Conservation (phyloP, 2,329 filamentous ascomycete genomes). For the Claviceps arundinis region DNA sequence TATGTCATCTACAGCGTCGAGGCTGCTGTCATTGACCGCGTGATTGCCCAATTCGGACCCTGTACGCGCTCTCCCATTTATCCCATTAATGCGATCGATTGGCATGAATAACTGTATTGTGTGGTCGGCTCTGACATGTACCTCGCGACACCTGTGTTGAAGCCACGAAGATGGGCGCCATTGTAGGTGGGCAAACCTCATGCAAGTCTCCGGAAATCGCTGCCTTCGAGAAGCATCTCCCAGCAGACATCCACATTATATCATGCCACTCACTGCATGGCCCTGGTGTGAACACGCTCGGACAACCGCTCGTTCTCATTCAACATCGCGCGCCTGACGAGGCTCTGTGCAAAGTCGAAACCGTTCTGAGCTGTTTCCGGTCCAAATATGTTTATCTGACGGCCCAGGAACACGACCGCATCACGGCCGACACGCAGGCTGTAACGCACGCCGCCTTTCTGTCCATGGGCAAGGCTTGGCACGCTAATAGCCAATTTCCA, state of each 20-base stretch:
- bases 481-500: slow-evolving; percentile 86
- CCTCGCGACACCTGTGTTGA: slow-evolving; percentile 4
- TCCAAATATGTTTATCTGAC: slow-evolving; percentile 82
- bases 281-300: slow-evolving; percentile 73
- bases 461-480: slow-evolving; percentile 96
- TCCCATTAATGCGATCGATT: neutral
- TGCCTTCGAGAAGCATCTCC: slow-evolving; percentile 82
- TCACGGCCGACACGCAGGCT: slow-evolving; percentile 95
- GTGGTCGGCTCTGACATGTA: slow-evolving; percentile 3
- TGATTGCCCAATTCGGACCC: slow-evolving; percentile 81
- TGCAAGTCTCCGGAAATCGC: slow-evolving; percentile 95
- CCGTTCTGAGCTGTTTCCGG: slow-evolving; percentile 67
- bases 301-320: slow-evolving; percentile 87
- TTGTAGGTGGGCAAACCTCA: slow-evolving; percentile 94
- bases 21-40: slow-evolving; percentile 74
- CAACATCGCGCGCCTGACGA: slow-evolving; percentile 74
- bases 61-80: slow-evolving; percentile 42
- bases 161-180: slow-evolving; percentile 91
- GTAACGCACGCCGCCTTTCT: slow-evolving; percentile 96
- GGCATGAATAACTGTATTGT: neutral
- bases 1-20: slow-evolving; percentile 99
- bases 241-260: slow-evolving; percentile 78
- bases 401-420: slow-evolving; percentile 81
- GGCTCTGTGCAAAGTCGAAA: slow-evolving; percentile 65
- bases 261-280: slow-evolving; percentile 96